Conservation (phyloP, 805 yeast genomes). For the Candida lessepsii region DNA sequence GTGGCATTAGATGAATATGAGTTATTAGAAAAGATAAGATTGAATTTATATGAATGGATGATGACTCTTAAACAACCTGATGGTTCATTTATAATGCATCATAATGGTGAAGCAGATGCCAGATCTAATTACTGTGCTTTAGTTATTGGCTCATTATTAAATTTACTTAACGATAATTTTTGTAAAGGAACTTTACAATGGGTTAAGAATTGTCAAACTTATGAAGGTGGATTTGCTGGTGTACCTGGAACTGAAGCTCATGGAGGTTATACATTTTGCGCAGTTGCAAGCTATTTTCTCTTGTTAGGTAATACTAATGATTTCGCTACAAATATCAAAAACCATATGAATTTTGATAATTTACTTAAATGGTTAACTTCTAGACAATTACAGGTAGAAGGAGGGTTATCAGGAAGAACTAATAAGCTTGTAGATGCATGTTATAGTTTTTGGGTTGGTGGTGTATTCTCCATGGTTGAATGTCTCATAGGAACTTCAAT, state of each 20-base stretch:
- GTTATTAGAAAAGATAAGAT: slow-evolving; percentile 30
- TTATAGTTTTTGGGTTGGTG: slow-evolving; percentile 95
- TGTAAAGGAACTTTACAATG: slow-evolving; percentile 53
- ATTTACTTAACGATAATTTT: slow-evolving; percentile 62
- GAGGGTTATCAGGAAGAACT: slow-evolving; percentile 86
- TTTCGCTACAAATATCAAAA: slow-evolving; percentile 10
- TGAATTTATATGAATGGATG: slow-evolving; percentile 61
- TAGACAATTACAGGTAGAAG: slow-evolving; percentile 73
- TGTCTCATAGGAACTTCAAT: slow-evolving; percentile 31
- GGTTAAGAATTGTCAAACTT: slow-evolving; percentile 74
- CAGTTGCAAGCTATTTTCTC: slow-evolving; percentile 59
- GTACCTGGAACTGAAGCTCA: slow-evolving; percentile 82
- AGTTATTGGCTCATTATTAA: slow-evolving; percentile 64
- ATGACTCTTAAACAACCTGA: slow-evolving; percentile 57
- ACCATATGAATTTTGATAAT: slow-evolving; percentile 43
- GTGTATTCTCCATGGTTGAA: slow-evolving; percentile 63
- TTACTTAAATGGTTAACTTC: slow-evolving; percentile 66
- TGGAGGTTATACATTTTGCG: slow-evolving; percentile 96
- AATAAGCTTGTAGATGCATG: slow-evolving; percentile 96
- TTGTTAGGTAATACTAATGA: slow-evolving; percentile 24
- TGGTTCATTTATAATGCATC: slow-evolving; percentile 78
- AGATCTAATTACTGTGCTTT: slow-evolving; percentile 87
- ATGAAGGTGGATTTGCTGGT: slow-evolving; percentile 95
- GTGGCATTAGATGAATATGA: slow-evolving; percentile 46
- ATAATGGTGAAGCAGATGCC: slow-evolving; percentile 79